Evolutionary conservation across 129 eudicot species (phyloP).

Genomic region (Arctium lappa): DNA sequence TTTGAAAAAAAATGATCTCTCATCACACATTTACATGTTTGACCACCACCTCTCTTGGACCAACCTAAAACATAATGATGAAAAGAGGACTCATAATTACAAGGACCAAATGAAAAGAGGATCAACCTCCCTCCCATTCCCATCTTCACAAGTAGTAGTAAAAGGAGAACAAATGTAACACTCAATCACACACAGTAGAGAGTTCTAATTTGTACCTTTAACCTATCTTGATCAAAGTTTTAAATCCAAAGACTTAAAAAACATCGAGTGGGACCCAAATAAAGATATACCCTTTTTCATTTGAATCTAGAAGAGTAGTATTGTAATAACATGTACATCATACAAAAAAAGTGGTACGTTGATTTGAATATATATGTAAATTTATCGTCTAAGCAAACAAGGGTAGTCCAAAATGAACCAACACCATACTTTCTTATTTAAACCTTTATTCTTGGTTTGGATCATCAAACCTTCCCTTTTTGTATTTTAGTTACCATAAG

Average conservation of each 20-base stretch:
- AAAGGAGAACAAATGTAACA: conserved; percentile 33
- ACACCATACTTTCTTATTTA: conserved; percentile 12
- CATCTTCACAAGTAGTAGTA: conserved; percentile 29
- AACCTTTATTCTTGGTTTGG: conserved; percentile 25
- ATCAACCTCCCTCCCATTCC: conserved; percentile 28
- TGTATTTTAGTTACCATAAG: conserved; percentile 30
- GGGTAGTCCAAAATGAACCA: conserved; percentile 10
- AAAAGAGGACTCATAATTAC: conserved; percentile 43
- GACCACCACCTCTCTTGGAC: conserved; percentile 44
- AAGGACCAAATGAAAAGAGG: conserved; percentile 36
- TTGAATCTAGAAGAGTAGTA: conserved; percentile 10
- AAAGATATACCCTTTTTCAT: conserved; percentile 15
- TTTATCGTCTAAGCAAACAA: not conserved
- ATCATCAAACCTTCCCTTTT: conserved; percentile 42
- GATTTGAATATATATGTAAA: not conserved
- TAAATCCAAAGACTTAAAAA: conserved; percentile 32
- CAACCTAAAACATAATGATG: conserved; percentile 44
- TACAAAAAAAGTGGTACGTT: conserved; percentile 9
- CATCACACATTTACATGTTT: conserved; percentile 46
- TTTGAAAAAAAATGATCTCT: conserved; percentile 14
- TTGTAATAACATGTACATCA: conserved; percentile 13
- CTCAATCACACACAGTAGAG: conserved; percentile 32
- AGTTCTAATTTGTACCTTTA: conserved; percentile 29
- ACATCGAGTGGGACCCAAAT: conserved; percentile 30
- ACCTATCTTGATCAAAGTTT: conserved; percentile 32